Percentiles rank a stretch among this genome's conserved stretches.
Conservation (phyloP, 2,329 filamentous ascomycete genomes). For the Cordyceps militaris region DNA sequence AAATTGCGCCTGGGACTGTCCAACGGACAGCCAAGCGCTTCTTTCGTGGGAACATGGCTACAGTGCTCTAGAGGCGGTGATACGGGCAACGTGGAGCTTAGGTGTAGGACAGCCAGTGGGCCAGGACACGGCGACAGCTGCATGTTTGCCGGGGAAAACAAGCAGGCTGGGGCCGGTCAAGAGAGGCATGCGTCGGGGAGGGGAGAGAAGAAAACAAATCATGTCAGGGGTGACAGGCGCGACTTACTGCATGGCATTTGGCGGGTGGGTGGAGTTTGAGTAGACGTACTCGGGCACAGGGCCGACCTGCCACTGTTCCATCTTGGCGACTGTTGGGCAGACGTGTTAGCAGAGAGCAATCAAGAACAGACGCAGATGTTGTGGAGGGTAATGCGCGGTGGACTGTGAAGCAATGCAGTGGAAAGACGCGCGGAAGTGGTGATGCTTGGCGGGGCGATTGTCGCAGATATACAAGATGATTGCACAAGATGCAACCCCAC, state of each 20-base stretch:
- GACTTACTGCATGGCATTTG: constrained; percentile 55
- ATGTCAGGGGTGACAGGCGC: constrained; percentile 20
- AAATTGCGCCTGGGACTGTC: too few relatives aligned
- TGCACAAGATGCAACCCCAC: constrained; percentile 2
- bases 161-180: background rate
- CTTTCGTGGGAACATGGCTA: background rate
- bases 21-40: background rate
- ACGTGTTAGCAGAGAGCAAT: background rate
- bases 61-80: background rate
- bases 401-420: constrained; percentile 3
- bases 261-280: constrained; percentile 46
- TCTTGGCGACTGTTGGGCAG: constrained; percentile 21
- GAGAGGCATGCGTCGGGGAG: background rate
- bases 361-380: background rate
- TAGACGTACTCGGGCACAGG: constrained; percentile 54
- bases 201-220: background rate
- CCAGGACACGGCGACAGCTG: background rate
- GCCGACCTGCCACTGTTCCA: constrained; percentile 57
- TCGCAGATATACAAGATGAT: constrained; percentile 5
- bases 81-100: background rate
- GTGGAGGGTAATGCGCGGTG: background rate
- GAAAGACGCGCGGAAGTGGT: background rate
- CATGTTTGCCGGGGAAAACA: constrained; percentile 10
- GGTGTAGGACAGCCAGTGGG: background rate
- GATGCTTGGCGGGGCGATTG: constrained; percentile 5